Evolutionary conservation across 495 filamentous ascomycete genomes (phyloP).

Genomic region (Aspergillus steynii): DNA sequence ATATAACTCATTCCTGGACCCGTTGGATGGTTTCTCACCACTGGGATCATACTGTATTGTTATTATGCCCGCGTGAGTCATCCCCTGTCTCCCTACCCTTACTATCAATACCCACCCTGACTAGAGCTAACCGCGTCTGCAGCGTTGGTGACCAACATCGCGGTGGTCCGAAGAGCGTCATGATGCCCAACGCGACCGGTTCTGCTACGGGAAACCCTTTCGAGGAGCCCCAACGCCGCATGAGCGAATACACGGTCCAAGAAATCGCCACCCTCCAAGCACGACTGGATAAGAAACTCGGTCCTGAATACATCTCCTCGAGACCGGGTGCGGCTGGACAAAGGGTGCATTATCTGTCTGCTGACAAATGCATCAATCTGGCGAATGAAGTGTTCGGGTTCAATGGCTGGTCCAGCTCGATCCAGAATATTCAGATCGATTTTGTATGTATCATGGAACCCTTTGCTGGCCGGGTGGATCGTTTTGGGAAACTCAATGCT

Average conservation of each 20-base stretch:
- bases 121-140: conserved; percentile 30
- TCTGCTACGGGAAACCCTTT: conserved; percentile 67
- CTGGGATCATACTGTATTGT: not conserved
- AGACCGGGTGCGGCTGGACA: conserved; percentile 76
- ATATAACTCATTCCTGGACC: not conserved
- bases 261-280: conserved; percentile 88
- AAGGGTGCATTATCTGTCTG: conserved; percentile 87
- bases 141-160: conserved; percentile 84
- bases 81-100: not conserved
- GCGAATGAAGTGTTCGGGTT: conserved; percentile 99
- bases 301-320: conserved; percentile 91
- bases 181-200: conserved; percentile 38
- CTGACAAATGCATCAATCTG: conserved; percentile 91
- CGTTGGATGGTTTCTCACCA: not conserved
- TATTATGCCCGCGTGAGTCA: conserved; percentile 50
- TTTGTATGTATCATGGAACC: conserved; percentile 57
- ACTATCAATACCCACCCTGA: not conserved
- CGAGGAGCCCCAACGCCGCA: conserved; percentile 63
- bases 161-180: conserved; percentile 34
- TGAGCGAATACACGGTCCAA: conserved; percentile 79
- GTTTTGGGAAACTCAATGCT: conserved; percentile 18
- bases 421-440: conserved; percentile 86
- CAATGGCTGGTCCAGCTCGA: conserved; percentile 94
- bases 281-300: conserved; percentile 88
- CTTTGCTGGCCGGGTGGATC: not conserved